These are phyloP conservation scores for Gracilariopsis chorda DNA, from an alignment of 23 red algal species.

Conservation along the genomic window DNA sequence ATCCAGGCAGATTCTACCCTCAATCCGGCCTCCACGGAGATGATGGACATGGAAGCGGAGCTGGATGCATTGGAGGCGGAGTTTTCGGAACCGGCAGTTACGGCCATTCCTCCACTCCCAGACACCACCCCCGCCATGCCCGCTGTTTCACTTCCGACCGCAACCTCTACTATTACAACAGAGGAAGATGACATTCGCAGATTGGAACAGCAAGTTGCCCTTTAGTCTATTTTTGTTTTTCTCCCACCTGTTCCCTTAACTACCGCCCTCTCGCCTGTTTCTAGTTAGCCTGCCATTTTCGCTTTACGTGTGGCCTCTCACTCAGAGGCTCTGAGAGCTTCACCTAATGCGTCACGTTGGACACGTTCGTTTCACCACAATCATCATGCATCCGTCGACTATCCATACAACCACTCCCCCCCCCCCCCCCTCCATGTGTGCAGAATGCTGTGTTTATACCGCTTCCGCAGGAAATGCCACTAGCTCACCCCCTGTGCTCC, in stretches of 20 bases:
- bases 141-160: neutral
- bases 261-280: too few species aligned
- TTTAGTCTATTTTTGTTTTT: neutral
- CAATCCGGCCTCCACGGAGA: neutral
- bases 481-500: too few species aligned
- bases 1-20: constrained; percentile 32
- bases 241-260: neutral
- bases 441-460: too few species aligned
- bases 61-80: constrained; percentile 30
- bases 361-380: too few species aligned
- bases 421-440: too few species aligned
- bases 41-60: constrained; percentile 17
- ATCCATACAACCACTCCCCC: too few species aligned
- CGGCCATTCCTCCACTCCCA: constrained; percentile 16
- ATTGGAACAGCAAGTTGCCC: constrained; percentile 21
- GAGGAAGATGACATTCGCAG: constrained; percentile 58
- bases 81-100: constrained; percentile 1
- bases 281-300: too few species aligned
- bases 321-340: too few species aligned
- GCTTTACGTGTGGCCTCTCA: too few species aligned
- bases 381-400: too few species aligned
- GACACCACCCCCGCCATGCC: constrained; percentile 14
- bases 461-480: too few species aligned
- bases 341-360: too few species aligned
- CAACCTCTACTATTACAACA: neutral